Conservation (phyloP, 1,284 basidiomycete species). For the Earliella scabrosa region DNA sequence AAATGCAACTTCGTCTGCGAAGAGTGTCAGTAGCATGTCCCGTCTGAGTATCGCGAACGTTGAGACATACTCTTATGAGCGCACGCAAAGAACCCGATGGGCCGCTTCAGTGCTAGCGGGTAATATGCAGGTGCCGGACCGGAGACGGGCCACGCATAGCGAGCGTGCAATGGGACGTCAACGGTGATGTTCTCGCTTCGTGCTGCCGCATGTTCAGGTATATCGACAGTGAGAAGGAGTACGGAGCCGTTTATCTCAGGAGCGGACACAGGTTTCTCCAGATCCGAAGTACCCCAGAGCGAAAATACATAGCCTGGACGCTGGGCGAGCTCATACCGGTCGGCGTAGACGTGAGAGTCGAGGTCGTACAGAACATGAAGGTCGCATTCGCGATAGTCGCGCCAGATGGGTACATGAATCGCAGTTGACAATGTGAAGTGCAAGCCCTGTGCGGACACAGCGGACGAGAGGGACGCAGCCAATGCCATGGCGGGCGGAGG, state of each 20-base stretch:
- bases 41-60: too few relatives aligned
- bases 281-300: constrained; percentile 47
- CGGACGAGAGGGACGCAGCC: constrained; percentile 22
- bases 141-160: constrained; percentile 44
- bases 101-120: constrained; percentile 37
- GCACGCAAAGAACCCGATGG: constrained; percentile 46
- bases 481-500: constrained; percentile 10
- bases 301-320: constrained; percentile 44
- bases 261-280: constrained; percentile 51
- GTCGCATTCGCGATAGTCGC: constrained; percentile 32
- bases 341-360: constrained; percentile 51
- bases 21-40: too few relatives aligned
- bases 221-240: constrained; percentile 42
- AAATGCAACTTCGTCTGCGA: not conserved
- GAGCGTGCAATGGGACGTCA: constrained; percentile 53
- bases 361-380: constrained; percentile 46
- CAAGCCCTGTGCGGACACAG: constrained; percentile 30
- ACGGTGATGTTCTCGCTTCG: constrained; percentile 32
- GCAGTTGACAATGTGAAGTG: constrained; percentile 33
- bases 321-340: constrained; percentile 56
- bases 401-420: constrained; percentile 8
- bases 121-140: constrained; percentile 22
- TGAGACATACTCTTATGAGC: constrained; percentile 20
- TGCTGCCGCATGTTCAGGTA: not conserved
- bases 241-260: constrained; percentile 37